These are phyloP conservation scores for Microsporum canis DNA, from an alignment of 2,329 filamentous ascomycete species.

Conservation along the genomic window DNA sequence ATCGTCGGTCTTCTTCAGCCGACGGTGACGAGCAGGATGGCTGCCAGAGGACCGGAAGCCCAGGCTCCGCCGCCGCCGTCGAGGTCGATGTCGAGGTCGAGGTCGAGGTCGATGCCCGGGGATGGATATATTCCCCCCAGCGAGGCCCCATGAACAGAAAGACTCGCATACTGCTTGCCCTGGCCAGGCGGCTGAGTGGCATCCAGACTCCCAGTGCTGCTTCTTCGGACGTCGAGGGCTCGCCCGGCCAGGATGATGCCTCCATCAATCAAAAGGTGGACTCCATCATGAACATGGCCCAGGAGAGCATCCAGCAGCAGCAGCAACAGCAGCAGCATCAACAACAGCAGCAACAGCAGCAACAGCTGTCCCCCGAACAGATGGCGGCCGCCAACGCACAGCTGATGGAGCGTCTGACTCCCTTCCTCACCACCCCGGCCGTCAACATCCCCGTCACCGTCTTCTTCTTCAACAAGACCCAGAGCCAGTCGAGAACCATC, in stretches of 20 bases:
- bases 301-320: constrained; percentile 35
- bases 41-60: too few relatives aligned
- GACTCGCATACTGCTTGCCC: constrained; percentile 73
- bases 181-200: constrained; percentile 79
- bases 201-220: constrained; percentile 54
- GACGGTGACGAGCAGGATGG: too few relatives aligned
- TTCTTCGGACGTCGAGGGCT: constrained; percentile 32
- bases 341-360: background rate
- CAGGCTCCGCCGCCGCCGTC: too few relatives aligned
- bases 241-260: constrained; percentile 46
- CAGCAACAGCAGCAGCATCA: too few relatives aligned
- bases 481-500: constrained; percentile 73
- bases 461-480: constrained; percentile 84
- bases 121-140: constrained; percentile 88
- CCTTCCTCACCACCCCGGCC: constrained; percentile 79
- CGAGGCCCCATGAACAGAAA: constrained; percentile 73
- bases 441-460: constrained; percentile 69
- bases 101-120: constrained; percentile 86
- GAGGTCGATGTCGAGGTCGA: constrained; percentile 54
- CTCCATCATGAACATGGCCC: constrained; percentile 62
- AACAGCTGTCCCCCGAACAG: constrained; percentile 52
- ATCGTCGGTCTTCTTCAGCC: background rate
- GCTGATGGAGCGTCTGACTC: constrained; percentile 73
- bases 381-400: constrained; percentile 70
- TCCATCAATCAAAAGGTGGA: constrained; percentile 64